phyloP scores from a whole-genome alignment of 2,329 filamentous ascomycete species.

The Rosellinia necatrix region DNA sequence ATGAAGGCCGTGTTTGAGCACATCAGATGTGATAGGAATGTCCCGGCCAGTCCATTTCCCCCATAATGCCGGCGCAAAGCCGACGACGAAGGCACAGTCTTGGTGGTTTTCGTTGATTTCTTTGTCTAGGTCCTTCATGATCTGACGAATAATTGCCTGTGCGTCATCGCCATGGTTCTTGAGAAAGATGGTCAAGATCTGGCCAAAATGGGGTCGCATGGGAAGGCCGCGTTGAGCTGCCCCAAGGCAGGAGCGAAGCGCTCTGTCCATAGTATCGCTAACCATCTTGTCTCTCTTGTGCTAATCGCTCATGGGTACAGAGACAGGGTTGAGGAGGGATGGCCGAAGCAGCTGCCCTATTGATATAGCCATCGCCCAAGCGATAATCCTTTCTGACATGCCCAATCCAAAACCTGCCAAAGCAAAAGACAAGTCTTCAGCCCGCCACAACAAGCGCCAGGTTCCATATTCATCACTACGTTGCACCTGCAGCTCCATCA shows the following conservation, averaged over 20 bases:
- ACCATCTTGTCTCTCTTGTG: not conserved
- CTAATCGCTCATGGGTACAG: not conserved
- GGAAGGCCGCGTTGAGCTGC: slow-evolving; percentile 24
- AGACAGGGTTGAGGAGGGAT: too few species aligned
- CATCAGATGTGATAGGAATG: slow-evolving; percentile 16
- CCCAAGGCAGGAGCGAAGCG: slow-evolving; percentile 6
- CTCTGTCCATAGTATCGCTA: slow-evolving; percentile 14
- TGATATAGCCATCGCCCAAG: slow-evolving; percentile 9
- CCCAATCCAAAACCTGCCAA: not conserved
- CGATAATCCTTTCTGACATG: not conserved
- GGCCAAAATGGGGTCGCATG: slow-evolving; percentile 19
- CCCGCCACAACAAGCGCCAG: slow-evolving; percentile 2
- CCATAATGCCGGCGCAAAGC: slow-evolving; percentile 22
- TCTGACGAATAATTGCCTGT: slow-evolving; percentile 3
- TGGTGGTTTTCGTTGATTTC: slow-evolving; percentile 13
- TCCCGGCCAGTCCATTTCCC: slow-evolving; percentile 8
- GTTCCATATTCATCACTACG: not conserved
- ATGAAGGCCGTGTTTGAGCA: slow-evolving; percentile 18
- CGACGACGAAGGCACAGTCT: slow-evolving; percentile 16
- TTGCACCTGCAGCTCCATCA: not conserved
- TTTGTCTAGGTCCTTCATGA: slow-evolving; percentile 16
- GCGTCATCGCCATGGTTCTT: slow-evolving; percentile 9
- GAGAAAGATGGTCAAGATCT: slow-evolving; percentile 23
- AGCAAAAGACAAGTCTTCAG: slow-evolving; percentile 2
- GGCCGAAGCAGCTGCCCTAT: not conserved